Percentiles rank a stretch among this genome's conserved stretches.
Conservation (phyloP, 768 basidiomycete species). For the Russula emetica region DNA sequence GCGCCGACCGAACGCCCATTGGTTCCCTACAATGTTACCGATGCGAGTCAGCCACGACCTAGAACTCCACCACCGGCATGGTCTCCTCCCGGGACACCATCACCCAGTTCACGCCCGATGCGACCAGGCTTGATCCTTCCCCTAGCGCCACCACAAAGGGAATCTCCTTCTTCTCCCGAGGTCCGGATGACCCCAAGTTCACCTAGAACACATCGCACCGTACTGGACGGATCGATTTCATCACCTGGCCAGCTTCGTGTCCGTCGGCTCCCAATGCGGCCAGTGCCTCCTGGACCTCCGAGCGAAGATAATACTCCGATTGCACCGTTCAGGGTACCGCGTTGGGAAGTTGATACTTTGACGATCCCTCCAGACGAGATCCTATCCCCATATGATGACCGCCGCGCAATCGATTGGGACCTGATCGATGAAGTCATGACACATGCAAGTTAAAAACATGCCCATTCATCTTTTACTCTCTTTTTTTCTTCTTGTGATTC, state of each 20-base stretch:
- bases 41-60: not conserved
- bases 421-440: constrained; percentile 28
- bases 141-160: not conserved
- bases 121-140: constrained; percentile 7
- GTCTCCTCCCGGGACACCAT: constrained; percentile 14
- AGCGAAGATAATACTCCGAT: constrained; percentile 25
- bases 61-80: constrained; percentile 23
- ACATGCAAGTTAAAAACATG: constrained; percentile 8
- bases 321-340: not conserved
- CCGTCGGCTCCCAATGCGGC: constrained; percentile 14
- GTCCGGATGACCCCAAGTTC: not conserved
- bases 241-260: constrained; percentile 3
- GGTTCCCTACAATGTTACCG: not conserved
- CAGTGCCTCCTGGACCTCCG: constrained; percentile 24
- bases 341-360: constrained; percentile 5
- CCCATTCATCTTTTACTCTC: not conserved
- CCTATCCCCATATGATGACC: constrained; percentile 14
- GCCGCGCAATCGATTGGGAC: constrained; percentile 26
- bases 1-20: not conserved
- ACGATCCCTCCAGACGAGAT: constrained; percentile 2
- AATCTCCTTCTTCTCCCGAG: not conserved
- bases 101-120: not conserved
- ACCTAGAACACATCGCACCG: not conserved
- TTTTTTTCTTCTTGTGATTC: not conserved
- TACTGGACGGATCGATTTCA: not conserved